phyloP scores from a whole-genome alignment of 2,329 filamentous ascomycete species.

The Aspergillus cejpii region DNA sequence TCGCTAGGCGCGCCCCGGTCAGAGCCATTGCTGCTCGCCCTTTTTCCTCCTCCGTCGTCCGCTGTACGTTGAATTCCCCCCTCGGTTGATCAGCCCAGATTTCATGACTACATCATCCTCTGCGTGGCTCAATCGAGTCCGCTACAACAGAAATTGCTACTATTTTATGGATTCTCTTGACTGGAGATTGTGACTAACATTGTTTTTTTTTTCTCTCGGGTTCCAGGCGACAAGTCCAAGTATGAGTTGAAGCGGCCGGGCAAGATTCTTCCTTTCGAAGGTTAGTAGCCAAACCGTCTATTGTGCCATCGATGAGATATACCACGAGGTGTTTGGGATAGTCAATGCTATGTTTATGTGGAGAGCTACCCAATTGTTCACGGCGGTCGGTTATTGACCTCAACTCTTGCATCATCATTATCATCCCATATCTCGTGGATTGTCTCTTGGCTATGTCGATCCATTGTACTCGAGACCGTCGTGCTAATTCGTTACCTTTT shows the following conservation, averaged over 20 bases:
- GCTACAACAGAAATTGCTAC: slow-evolving; percentile 1
- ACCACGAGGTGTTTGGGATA: not conserved
- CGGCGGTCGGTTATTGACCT: not conserved
- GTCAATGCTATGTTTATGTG: not conserved
- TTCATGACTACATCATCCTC: slow-evolving; percentile 1
- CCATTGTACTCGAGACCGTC: slow-evolving; percentile 10
- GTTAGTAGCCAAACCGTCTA: slow-evolving; percentile 27
- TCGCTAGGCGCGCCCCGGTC: slow-evolving; percentile 42
- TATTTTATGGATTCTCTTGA: not conserved
- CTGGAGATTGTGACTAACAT: slow-evolving; percentile 21
- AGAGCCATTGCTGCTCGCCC: slow-evolving; percentile 40
- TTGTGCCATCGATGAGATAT: not conserved
- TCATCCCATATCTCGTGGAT: not conserved
- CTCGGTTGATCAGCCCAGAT: slow-evolving; percentile 14
- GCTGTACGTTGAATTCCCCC: slow-evolving; percentile 43
- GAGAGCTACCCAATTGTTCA: not conserved
- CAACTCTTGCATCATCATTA: not conserved
- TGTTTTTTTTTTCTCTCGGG: slow-evolving; percentile 8
- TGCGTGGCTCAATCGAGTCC: slow-evolving; percentile 20
- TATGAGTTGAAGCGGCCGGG: slow-evolving; percentile 37
- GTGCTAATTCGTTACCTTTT: slow-evolving; percentile 9
- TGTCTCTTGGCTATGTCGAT: not conserved
- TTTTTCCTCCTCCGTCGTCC: slow-evolving; percentile 42
- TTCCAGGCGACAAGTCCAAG: slow-evolving; percentile 35
- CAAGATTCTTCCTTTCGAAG: slow-evolving; percentile 42